Evolutionary conservation across 371 early-diverging fungal genomes (phyloP).

Genomic region (Choanephora cucurbitarum): DNA sequence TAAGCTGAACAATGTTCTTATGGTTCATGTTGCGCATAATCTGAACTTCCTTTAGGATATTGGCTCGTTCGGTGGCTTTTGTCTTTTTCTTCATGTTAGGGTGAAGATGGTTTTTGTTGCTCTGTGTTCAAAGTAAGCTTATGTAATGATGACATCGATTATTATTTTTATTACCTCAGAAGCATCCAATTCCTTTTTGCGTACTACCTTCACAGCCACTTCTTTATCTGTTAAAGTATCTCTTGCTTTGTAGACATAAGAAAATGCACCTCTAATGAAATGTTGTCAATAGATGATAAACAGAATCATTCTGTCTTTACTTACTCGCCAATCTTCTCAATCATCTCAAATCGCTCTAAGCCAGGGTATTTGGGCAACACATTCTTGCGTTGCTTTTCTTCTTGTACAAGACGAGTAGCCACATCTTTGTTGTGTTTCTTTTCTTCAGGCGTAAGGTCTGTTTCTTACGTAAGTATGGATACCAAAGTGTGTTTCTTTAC

Average conservation of each 20-base stretch:
- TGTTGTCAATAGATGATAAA: no score
- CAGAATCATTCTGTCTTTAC: no score
- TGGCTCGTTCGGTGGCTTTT: constrained; percentile 56
- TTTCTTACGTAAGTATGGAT: no score
- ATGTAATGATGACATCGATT: not conserved
- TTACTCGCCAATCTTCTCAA: constrained; percentile 75
- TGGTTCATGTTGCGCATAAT: constrained; percentile 85
- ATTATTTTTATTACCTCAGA: constrained; percentile 43
- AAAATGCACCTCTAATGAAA: constrained; percentile 71
- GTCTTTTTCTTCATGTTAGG: constrained; percentile 47
- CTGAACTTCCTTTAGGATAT: constrained; percentile 85
- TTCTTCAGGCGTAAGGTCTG: constrained; percentile 13
- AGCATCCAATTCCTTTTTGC: constrained; percentile 60
- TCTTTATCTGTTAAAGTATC: constrained; percentile 55
- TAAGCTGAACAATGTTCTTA: constrained; percentile 76
- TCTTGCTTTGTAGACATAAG: constrained; percentile 73
- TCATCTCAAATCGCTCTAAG: constrained; percentile 58
- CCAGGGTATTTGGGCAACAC: constrained; percentile 47
- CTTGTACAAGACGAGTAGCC: constrained; percentile 21
- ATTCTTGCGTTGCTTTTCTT: constrained; percentile 25
- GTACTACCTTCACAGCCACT: constrained; percentile 85
- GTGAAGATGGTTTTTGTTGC: constrained; percentile 37
- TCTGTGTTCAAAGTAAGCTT: constrained; percentile 15
- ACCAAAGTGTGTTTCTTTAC: not conserved
- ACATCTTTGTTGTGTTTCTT: constrained; percentile 29